Percentiles rank a stretch among this genome's conserved stretches.
Evolutionary conservation across 1,139 yeast genomes (phyloP).

Genomic region (Saccharomyces pastorianus): DNA sequence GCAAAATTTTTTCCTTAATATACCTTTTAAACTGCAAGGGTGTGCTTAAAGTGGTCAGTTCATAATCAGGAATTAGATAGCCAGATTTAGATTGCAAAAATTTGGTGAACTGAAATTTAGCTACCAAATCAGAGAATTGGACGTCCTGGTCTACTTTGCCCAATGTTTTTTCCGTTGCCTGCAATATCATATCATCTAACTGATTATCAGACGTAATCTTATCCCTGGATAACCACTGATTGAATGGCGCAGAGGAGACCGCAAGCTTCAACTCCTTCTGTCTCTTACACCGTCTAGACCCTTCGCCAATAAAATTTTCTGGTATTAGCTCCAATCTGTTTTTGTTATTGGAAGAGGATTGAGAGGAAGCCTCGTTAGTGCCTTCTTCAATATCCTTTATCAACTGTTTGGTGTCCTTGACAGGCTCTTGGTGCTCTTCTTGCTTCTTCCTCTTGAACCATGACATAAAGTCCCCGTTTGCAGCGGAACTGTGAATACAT

Average conservation of each 20-base stretch:
- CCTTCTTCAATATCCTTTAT: constrained; percentile 22
- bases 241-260: constrained; percentile 13
- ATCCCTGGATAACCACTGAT: constrained; percentile 33
- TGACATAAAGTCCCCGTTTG: constrained; percentile 31
- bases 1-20: constrained; percentile 38
- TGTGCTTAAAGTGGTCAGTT: constrained; percentile 44
- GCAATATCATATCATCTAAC: constrained; percentile 22
- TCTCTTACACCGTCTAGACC: constrained; percentile 9
- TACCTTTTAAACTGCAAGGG: constrained; percentile 41
- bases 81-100: constrained; percentile 53
- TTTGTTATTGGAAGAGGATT: constrained; percentile 1
- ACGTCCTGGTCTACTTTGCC: constrained; percentile 4
- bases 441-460: constrained; percentile 32
- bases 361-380: constrained; percentile 2
- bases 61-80: constrained; percentile 56
- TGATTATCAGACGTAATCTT: constrained; percentile 22
- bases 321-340: constrained; percentile 18
- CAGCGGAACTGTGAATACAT: neutral
- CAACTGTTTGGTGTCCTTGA: constrained; percentile 17
- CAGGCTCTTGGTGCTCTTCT: constrained; percentile 7
- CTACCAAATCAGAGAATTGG: constrained; percentile 40
- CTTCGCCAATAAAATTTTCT: constrained; percentile 27
- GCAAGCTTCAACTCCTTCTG: constrained; percentile 8
- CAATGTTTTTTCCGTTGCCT: constrained; percentile 6
- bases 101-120: constrained; percentile 54